Conservation (phyloP, 108 stramenopile species). For the Schizochytrium sp. region DNA sequence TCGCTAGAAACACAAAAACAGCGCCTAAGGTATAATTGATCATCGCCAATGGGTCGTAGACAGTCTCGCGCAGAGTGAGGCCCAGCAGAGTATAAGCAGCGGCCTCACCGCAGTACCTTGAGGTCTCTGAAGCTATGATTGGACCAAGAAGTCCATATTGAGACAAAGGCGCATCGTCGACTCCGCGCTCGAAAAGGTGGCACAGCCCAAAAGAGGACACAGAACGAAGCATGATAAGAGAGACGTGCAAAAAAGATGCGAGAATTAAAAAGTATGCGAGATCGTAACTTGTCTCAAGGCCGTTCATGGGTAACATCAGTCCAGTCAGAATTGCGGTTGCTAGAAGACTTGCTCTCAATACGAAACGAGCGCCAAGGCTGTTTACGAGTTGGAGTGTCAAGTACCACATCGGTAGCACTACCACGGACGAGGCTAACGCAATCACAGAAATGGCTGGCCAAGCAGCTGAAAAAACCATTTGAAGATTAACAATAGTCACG, state of each 20-base stretch:
- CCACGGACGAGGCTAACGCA: neutral
- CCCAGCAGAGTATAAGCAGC: conserved; percentile 13
- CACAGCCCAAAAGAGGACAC: neutral
- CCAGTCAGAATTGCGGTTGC: neutral
- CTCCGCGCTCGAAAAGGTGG: neutral
- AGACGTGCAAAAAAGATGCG: neutral
- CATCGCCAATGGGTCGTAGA: neutral
- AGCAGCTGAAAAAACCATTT: conserved; percentile 11
- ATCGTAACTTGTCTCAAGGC: neutral
- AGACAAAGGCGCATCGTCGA: conserved; percentile 17
- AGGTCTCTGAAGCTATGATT: neutral
- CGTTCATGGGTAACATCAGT: conserved; percentile 7
- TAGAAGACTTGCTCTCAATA: neutral
- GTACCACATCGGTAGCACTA: neutral
- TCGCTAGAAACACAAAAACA: neutral
- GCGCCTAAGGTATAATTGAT: neutral
- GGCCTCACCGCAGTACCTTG: neutral
- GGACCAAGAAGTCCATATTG: conserved; percentile 48
- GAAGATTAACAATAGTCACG: neutral
- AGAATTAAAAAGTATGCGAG: neutral
- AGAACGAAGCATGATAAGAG: neutral
- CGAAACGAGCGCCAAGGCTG: neutral
- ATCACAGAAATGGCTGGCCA: neutral
- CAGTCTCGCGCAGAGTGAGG: neutral
- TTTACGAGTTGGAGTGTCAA: neutral